Conservation (phyloP, 192 early-diverging fungal genomes). For the Kappamyces sp. region DNA sequence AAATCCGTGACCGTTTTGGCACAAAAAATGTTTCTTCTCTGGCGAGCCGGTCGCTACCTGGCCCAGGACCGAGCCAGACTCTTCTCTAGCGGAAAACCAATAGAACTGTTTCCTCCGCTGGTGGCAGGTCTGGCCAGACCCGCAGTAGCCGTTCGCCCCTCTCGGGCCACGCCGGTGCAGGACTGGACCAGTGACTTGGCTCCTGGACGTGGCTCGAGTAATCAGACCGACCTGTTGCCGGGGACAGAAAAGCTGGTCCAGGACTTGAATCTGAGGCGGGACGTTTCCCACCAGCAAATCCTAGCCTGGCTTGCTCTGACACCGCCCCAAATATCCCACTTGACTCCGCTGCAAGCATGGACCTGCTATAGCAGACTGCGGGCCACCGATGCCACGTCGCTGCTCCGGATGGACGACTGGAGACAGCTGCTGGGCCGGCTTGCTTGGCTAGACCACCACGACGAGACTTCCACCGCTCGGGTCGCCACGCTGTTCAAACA, state of each 20-base stretch:
- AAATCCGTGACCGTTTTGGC: neutral
- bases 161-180: conserved; percentile 2
- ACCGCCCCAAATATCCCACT: neutral
- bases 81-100: neutral
- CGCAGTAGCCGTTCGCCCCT: neutral
- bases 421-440: neutral
- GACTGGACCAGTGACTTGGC: neutral
- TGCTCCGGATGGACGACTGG: neutral
- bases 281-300: too few relatives aligned
- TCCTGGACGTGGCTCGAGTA: neutral
- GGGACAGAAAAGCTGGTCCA: neutral
- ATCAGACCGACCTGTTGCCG: neutral
- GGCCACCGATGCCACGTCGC: neutral
- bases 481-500: neutral
- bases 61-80: neutral
- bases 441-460: neutral
- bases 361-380: neutral
- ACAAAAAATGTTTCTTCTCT: neutral
- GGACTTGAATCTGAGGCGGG: neutral
- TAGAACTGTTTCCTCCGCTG: neutral
- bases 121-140: neutral
- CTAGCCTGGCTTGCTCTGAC: neutral
- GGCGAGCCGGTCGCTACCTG: neutral
- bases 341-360: neutral
- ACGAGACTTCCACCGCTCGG: neutral